phyloP scores from a whole-genome alignment of 257 asterid species.

The Solanum corneliomulleri region DNA sequence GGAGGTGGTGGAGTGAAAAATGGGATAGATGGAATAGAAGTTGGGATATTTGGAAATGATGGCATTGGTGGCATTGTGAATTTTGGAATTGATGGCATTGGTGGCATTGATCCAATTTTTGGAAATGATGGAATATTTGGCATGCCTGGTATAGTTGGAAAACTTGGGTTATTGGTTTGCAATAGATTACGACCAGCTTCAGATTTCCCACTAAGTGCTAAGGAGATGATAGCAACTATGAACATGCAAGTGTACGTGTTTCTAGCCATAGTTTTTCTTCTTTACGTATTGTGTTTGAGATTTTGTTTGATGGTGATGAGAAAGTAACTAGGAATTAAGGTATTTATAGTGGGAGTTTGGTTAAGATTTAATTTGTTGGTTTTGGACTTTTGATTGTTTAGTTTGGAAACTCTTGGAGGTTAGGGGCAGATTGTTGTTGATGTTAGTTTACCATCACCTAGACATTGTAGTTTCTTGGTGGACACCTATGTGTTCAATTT shows the following conservation, averaged over 20 bases:
- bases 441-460: neutral
- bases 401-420: neutral
- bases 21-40: conserved; percentile 17
- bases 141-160: conserved; percentile 10
- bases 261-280: conserved; percentile 5
- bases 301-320: neutral
- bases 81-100: conserved; percentile 16
- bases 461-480: neutral
- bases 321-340: neutral
- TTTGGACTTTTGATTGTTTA: neutral
- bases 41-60: conserved; percentile 1
- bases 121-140: conserved; percentile 11
- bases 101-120: conserved; percentile 9
- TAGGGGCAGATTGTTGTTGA: neutral
- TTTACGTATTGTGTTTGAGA: neutral
- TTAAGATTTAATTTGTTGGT: neutral
- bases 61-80: conserved; percentile 3
- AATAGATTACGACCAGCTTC: conserved; percentile 11
- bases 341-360: neutral
- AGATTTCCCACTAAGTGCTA: neutral
- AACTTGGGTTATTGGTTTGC: conserved; percentile 7
- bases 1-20: conserved; percentile 19
- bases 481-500: neutral
- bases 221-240: neutral
- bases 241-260: neutral